These are phyloP conservation scores for Bacidia rubella DNA, from an alignment of 495 filamentous ascomycete species.

Conservation along the genomic window DNA sequence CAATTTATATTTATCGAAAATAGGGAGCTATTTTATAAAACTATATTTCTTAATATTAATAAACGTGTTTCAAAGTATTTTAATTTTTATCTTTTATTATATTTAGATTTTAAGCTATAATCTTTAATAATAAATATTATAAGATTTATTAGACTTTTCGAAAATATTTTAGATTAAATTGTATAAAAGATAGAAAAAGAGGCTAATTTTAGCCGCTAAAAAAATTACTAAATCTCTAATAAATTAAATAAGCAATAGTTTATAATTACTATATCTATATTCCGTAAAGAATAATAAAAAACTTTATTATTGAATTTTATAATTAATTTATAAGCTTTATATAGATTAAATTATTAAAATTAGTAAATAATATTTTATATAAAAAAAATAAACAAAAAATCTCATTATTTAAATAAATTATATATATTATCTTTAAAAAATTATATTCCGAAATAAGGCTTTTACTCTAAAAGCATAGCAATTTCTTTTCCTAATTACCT, in stretches of 20 bases:
- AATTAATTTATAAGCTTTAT: neutral
- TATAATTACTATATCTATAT: conserved; percentile 1
- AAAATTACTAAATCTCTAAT: no score
- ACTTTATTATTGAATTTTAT: neutral
- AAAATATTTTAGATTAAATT: no score
- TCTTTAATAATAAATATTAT: neutral
- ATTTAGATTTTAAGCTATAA: neutral
- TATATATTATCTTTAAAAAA: neutral
- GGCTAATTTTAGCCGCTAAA: no score
- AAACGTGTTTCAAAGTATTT: conserved; percentile 1
- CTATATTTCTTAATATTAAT: neutral
- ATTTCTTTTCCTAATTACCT: neutral
- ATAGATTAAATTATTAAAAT: neutral
- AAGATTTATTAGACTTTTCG: neutral
- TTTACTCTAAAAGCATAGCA: neutral
- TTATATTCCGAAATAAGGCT: neutral
- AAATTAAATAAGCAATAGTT: no score
- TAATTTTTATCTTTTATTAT: neutral
- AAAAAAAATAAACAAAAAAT: neutral
- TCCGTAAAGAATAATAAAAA: no score
- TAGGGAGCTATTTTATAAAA: neutral
- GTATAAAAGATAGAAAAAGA: neutral
- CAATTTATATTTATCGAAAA: neutral
- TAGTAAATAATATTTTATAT: neutral
- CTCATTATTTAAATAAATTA: neutral